phyloP scores from a whole-genome alignment of 176 grass and related monocot genomes.

The Areca catechu region DNA sequence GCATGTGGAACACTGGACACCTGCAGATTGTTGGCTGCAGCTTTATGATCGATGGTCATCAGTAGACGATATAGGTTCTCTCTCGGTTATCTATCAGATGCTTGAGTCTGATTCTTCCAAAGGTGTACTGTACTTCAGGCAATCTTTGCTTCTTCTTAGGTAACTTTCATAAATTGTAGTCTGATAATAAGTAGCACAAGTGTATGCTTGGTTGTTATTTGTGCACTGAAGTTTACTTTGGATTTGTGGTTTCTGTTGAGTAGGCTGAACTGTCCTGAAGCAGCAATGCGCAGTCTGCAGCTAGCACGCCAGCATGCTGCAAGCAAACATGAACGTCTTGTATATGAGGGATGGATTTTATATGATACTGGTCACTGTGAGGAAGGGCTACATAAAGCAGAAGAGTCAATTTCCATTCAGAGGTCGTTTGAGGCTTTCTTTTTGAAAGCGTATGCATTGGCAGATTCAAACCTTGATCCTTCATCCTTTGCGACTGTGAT shows the following conservation, averaged over 20 bases:
- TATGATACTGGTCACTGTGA: slow-evolving; percentile 90
- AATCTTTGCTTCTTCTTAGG: slow-evolving; percentile 99
- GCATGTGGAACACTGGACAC: slow-evolving; percentile 89
- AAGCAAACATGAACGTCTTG: slow-evolving; percentile 57
- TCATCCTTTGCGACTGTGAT: slow-evolving; percentile 64
- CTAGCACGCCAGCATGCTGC: slow-evolving; percentile 68
- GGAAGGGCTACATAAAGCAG: slow-evolving; percentile 73
- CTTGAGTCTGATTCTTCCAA: slow-evolving; percentile 89
- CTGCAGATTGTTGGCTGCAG: slow-evolving; percentile 97
- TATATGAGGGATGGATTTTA: slow-evolving; percentile 93
- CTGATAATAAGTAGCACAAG: no score
- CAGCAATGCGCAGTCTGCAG: slow-evolving; percentile 80
- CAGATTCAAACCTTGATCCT: slow-evolving; percentile 67
- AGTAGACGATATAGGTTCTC: slow-evolving; percentile 95
- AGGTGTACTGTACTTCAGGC: slow-evolving; percentile 92
- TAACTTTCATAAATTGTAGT: slow-evolving; percentile 20
- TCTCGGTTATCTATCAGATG: slow-evolving; percentile 98
- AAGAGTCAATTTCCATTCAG: slow-evolving; percentile 78
- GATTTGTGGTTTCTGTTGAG: slow-evolving; percentile 10
- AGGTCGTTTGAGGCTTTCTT: slow-evolving; percentile 96
- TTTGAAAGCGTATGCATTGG: slow-evolving; percentile 85
- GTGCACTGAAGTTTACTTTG: background rate
- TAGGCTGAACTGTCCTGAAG: slow-evolving; percentile 84
- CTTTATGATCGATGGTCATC: slow-evolving; percentile 96
- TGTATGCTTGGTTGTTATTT: no score